These are phyloP conservation scores for Schizochytrium sp. DNA, from an alignment of 108 stramenopile genomes.

Conservation along the genomic window DNA sequence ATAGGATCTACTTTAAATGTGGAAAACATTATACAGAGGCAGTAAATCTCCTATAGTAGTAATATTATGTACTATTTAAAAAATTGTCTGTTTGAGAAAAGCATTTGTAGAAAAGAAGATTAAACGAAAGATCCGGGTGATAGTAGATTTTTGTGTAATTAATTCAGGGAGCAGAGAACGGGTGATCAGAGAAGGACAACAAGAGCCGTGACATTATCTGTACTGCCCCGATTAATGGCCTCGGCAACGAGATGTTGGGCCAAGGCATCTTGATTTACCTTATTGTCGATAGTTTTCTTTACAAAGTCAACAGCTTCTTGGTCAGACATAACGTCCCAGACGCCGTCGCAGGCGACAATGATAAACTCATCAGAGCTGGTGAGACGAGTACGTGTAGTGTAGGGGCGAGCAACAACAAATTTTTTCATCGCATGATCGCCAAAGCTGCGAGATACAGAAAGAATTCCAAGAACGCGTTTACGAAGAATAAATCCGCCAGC, in stretches of 20 bases:
- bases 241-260: slow-evolving; percentile 37
- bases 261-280: not conserved
- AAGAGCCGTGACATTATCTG: slow-evolving; percentile 74
- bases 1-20: too few species aligned
- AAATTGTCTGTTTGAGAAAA: too few species aligned
- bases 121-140: too few species aligned
- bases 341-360: slow-evolving; percentile 78
- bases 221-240: slow-evolving; percentile 61
- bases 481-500: slow-evolving; percentile 76
- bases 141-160: too few species aligned
- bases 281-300: not conserved
- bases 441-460: slow-evolving; percentile 76
- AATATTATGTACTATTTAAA: too few species aligned
- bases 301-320: slow-evolving; percentile 73
- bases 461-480: slow-evolving; percentile 76
- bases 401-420: slow-evolving; percentile 55
- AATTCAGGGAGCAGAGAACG: too few species aligned
- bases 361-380: slow-evolving; percentile 59
- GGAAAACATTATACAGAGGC: too few species aligned
- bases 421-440: slow-evolving; percentile 76
- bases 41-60: too few species aligned
- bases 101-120: too few species aligned
- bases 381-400: not conserved
- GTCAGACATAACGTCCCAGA: slow-evolving; percentile 77
- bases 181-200: slow-evolving; percentile 67